Evolutionary conservation across 345 rosid species (phyloP).

Genomic region (Eucalyptus cloeziana): DNA sequence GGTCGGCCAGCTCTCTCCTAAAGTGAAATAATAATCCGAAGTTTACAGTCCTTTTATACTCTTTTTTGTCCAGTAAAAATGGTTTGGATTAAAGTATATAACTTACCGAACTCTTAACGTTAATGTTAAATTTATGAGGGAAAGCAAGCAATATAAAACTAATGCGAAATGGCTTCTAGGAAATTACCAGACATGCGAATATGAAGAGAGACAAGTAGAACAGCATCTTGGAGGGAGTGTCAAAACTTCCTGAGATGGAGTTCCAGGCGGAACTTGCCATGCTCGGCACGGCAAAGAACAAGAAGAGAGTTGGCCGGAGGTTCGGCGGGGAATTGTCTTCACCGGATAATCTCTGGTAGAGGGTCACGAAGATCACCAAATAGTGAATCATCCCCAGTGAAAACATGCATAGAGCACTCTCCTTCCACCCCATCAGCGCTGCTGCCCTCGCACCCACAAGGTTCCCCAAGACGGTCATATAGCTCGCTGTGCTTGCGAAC

Average conservation of each 20-base stretch:
- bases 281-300: constrained; percentile 71
- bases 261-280: constrained; percentile 55
- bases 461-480: constrained; percentile 54
- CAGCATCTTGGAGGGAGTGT: constrained; percentile 8
- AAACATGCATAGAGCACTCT: constrained; percentile 47
- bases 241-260: constrained; percentile 44
- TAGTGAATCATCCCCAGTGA: constrained; percentile 59
- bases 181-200: background rate
- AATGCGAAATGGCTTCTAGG: background rate
- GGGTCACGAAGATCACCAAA: constrained; percentile 59
- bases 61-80: background rate
- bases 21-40: background rate
- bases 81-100: background rate
- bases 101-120: background rate
- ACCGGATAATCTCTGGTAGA: constrained; percentile 50
- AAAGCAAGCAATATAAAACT: background rate
- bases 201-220: constrained; percentile 11
- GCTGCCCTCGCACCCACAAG: constrained; percentile 44
- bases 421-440: constrained; percentile 47
- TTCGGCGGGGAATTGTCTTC: constrained; percentile 20
- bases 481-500: constrained; percentile 58
- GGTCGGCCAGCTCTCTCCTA: background rate
- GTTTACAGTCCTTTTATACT: background rate
- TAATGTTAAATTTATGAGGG: background rate
- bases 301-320: constrained; percentile 51